Percentiles rank a stretch among this genome's conserved stretches.
These are phyloP conservation scores for Dichotomocladium elegans DNA, from an alignment of 371 early-diverging fungal species.

Conservation along the genomic window DNA sequence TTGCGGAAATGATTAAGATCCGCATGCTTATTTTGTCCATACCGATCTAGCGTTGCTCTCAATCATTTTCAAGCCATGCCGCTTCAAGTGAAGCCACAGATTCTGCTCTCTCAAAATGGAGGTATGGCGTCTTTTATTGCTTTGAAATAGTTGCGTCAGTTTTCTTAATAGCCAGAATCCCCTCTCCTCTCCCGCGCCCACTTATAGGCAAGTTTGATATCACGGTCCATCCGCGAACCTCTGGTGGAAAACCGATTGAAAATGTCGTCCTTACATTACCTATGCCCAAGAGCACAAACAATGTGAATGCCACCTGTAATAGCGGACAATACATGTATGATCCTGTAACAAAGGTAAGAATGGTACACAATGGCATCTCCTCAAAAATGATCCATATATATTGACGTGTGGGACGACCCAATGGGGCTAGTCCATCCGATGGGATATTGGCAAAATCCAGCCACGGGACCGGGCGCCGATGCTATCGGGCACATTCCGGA, in stretches of 20 bases:
- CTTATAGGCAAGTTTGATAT: conserved; percentile 63
- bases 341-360: conserved; percentile 60
- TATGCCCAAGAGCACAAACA: conserved; percentile 57
- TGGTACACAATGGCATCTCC: neutral
- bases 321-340: conserved; percentile 73
- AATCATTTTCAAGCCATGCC: conserved; percentile 62
- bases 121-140: conserved; percentile 17
- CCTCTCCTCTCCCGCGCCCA: neutral
- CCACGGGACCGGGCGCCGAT: conserved; percentile 57
- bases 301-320: conserved; percentile 59
- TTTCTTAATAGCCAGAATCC: neutral
- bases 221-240: conserved; percentile 57
- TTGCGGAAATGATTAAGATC: neutral
- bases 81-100: conserved; percentile 62
- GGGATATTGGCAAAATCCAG: conserved; percentile 67
- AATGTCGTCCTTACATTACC: conserved; percentile 56
- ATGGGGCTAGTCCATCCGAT: conserved; percentile 50
- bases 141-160: neutral
- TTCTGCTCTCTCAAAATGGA: conserved; percentile 46
- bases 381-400: too few species aligned
- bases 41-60: conserved; percentile 45
- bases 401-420: too few species aligned
- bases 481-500: conserved; percentile 62
- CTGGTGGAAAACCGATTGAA: conserved; percentile 70
- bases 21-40: neutral